Evolutionary conservation across 106 monocot species (phyloP), one percentile per base, ranked within the genome.

Genomic region (Platanthera zijinensis): DNA sequence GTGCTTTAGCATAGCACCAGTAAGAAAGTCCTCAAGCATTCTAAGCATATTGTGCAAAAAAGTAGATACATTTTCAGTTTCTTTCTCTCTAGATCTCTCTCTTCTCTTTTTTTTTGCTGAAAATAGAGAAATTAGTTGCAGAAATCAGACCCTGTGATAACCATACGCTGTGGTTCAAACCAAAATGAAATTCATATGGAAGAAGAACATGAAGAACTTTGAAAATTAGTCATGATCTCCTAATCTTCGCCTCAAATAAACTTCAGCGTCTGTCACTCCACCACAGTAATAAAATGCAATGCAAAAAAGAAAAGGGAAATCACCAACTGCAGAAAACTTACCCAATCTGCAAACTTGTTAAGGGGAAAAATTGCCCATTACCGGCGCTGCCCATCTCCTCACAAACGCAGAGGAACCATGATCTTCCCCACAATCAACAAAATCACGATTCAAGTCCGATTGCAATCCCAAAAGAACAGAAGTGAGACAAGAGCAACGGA

Each of bases 331-430:
- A 46, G 47, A 13, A 14, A 53, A 71, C 81, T 72, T 82, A 95
- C 94, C 94, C 94, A 49, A 95, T 95, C 76, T 95, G 94, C 89
- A 95, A 75, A 56, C 87, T 91, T 12, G 94, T 95, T 17, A 95
- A 87, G 39, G 91, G 85, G 73, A 89, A 95, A 81, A 91, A 91
- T 62, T 84, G 82, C 19, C 59, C 64, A 51, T 85, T 64, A 57
- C 82, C 82, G 50, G 45, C n/a, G 66, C 13, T 74, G 50, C 61
- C 54, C 86, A 75, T 81, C 63, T 25, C 83, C 18, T 62, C 50
- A 10, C 13, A 48, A 18, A 82, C 28, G 50, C 77, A 51, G 10
- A 72, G 18, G 1, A 50, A 32, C 18, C 72, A 72, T 72, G 22
- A 7, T 18, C 19, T 51, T 50, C 14, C 14, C 22, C 13, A 51